Base-by-base conservation (phyloP, 345 rosid genomes). In the Populus deltoides region DNA sequence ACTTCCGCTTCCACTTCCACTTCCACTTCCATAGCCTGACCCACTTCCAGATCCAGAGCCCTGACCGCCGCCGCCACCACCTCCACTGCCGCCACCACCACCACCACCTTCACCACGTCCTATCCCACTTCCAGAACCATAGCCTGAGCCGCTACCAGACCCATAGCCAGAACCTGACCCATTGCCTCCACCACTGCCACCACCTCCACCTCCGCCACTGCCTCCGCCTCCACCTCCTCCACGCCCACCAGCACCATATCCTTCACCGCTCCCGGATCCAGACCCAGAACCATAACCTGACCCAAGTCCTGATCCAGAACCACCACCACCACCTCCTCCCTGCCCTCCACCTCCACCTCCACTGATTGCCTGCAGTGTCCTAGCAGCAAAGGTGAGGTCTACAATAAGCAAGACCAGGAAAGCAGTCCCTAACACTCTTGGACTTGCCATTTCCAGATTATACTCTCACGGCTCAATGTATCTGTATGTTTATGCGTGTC, bases 171-270 rank as follows among this genome's bases (percentile, higher is more conserved):
- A 74, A 1, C 82, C 74, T 1, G 75, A 70, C 0, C 75, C 66
- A 8, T 20, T 53, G 0, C 82, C 82, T 0, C 88, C 80, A 0
- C 86, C 80, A 0, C 84, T 77, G 0, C 79, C 72, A 1, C 81
- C 74, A 1, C 86, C 78, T 0, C 85, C 86, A 0, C 86, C 82
- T 0, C 81, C 77, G 0, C 80, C 70, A 0, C 78, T 77, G 0
- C 89, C 88, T 0, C 85, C 79, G 1, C 90, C 86, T 0, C 88
- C 82, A 0, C 86, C 68, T 7, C 90, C 84, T 0, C 90, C 85
- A 0, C 87, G 73, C 0, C 87, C 80, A 5, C 85, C 71, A 0
- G 86, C 85, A 0, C 85, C 75, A 4, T 72, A 47, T 4, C 79
- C 77, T 1, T 70, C 61, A 1, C 83, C 63, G 5, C 89, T 84